A percentile compares a stretch with the other conserved stretches of the same genome.
Conservation (phyloP, 2,329 filamentous ascomycete genomes). For the Aspergillus clavatus region DNA sequence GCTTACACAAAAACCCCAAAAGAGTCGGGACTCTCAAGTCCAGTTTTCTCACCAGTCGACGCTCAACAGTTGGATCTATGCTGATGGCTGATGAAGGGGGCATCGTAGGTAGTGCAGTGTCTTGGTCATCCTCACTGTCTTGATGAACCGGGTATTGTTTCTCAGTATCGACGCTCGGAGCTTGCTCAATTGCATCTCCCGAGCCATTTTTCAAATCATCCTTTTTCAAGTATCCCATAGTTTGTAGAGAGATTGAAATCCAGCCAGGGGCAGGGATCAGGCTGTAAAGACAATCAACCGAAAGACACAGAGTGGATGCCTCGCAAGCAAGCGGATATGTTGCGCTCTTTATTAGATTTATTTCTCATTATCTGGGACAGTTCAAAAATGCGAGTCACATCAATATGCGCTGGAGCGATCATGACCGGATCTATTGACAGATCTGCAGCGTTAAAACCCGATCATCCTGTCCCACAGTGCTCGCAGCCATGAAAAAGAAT, state of each 20-base stretch:
- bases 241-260: background rate
- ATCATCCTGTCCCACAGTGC: background rate
- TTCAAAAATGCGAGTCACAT: slow-evolving; percentile 8
- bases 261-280: background rate
- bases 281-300: background rate
- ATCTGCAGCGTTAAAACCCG: slow-evolving; percentile 15
- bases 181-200: slow-evolving; percentile 20
- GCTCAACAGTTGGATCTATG: slow-evolving; percentile 35
- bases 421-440: slow-evolving; percentile 10
- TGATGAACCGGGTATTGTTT: slow-evolving; percentile 22
- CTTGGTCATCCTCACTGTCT: slow-evolving; percentile 11
- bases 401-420: slow-evolving; percentile 7
- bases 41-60: slow-evolving; percentile 34
- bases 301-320: background rate
- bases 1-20: slow-evolving; percentile 38
- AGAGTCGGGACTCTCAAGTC: slow-evolving; percentile 33
- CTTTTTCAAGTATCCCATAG: slow-evolving; percentile 12
- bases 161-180: slow-evolving; percentile 22
- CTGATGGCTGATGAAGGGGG: slow-evolving; percentile 7
- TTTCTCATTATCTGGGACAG: too few species aligned
- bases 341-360: slow-evolving; percentile 4
- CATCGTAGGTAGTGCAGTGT: slow-evolving; percentile 16
- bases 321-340: background rate
- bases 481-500: background rate
- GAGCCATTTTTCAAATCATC: background rate